Evolutionary conservation across 805 yeast genomes (phyloP), one percentile per base, ranked within the genome.

Genomic region (Ogataea siamensis): DNA sequence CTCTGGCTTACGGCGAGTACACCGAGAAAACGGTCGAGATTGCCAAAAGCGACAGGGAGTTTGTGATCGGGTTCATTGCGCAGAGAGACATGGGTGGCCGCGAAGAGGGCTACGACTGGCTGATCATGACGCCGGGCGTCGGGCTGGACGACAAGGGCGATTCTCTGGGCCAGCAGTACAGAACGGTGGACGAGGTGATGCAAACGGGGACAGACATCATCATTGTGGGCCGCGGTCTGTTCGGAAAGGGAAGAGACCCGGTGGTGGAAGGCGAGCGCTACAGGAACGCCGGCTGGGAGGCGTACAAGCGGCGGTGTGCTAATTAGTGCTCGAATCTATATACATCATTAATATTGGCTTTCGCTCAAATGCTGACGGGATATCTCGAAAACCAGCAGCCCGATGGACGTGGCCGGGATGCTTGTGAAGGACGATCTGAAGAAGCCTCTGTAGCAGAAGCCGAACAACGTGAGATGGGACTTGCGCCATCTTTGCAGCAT

Each of bases 131-230:
- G 1, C 99, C 99, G 0, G 99, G 99, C 45, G 99, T 93, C 26
- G 98, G 98, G 3, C 73, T 93, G 36, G 99, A 91, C 58, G 98
- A 91, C 58, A 93, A 83, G 61, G 97, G 98, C 11, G 99, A 93
- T 60, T 78, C 82, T 1, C 72, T 93, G 45, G 99, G 99, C 16
- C 99, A 93, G 63, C 98, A 93, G 64, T 93, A 93, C 64, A 76
- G 99, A 62, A 80, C 96, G 5, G 98, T 91, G 3, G 78, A 77
- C 47, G 87, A 84, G 43, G 99, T 88, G 16, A 71, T 91, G 9
- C 57, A 75, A 10, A 77, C 83, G 1, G 98, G 98, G n/a, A 74
- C 95, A 2, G 99, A 93, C 61, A 76, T 93, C 35, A 89, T 93
- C 42, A 93, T 93, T 60, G 99, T 93, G n/a, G 99, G 99, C 8